Conservation (phyloP, 2,329 filamentous ascomycete genomes). For the Xylariaceae sp. region DNA sequence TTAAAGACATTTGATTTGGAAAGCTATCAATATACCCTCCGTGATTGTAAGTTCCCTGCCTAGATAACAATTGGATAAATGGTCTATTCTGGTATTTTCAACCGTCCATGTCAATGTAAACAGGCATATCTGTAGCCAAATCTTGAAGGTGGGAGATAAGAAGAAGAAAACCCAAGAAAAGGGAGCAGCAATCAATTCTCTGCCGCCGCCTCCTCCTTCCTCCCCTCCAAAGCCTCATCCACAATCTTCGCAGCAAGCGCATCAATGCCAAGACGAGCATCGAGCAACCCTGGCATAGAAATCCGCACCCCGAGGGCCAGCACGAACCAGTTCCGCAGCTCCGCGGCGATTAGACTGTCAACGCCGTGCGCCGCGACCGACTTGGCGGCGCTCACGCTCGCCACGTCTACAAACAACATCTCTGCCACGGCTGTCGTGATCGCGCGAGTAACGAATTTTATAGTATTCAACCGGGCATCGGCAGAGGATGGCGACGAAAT, state of each 20-base stretch:
- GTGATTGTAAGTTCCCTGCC: too few relatives aligned
- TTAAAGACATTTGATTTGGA: too few relatives aligned
- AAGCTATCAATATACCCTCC: too few relatives aligned
- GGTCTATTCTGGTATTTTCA: too few relatives aligned
- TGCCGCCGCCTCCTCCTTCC: too few relatives aligned
- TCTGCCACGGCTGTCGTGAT: constrained; percentile 28
- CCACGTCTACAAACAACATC: constrained; percentile 30
- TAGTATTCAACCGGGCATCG: not conserved
- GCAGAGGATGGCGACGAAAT: constrained; percentile 1
- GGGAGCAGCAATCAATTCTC: too few relatives aligned
- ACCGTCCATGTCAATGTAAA: too few relatives aligned
- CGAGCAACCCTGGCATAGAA: constrained; percentile 33
- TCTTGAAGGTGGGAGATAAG: too few relatives aligned
- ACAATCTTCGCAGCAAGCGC: not conserved
- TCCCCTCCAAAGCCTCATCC: not conserved
- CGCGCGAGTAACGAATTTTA: constrained; percentile 11
- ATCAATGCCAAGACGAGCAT: too few relatives aligned
- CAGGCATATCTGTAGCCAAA: too few relatives aligned
- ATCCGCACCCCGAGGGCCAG: constrained; percentile 25
- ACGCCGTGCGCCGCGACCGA: constrained; percentile 34
- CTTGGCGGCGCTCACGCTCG: constrained; percentile 28
- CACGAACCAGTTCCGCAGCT: constrained; percentile 40
- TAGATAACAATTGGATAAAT: too few relatives aligned
- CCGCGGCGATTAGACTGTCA: constrained; percentile 40
- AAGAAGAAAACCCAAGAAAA: too few relatives aligned